phyloP scores from a whole-genome alignment of 2,329 filamentous ascomycete genomes.

The Botrytis hyacinthi region DNA sequence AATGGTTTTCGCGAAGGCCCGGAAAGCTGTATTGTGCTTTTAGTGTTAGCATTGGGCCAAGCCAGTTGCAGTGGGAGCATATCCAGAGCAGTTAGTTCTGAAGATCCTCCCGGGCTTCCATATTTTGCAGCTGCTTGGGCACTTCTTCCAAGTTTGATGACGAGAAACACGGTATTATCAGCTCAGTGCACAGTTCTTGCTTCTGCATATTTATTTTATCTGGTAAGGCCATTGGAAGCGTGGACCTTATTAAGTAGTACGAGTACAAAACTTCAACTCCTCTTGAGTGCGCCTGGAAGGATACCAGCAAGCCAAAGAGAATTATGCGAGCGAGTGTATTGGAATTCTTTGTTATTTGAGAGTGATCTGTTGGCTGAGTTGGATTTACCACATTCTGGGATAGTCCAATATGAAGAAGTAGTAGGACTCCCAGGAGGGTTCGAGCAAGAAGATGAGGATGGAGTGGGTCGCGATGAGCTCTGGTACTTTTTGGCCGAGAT shows the following conservation, averaged over 20 bases:
- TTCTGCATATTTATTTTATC: slow-evolving; percentile 78
- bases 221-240: slow-evolving; percentile 77
- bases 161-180: slow-evolving; percentile 72
- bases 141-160: slow-evolving; percentile 75
- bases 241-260: slow-evolving; percentile 79
- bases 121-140: slow-evolving; percentile 82
- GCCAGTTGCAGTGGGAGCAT: slow-evolving; percentile 75
- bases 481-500: slow-evolving; percentile 89
- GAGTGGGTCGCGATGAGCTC: slow-evolving; percentile 69
- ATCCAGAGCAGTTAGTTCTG: slow-evolving; percentile 64
- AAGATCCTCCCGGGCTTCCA: slow-evolving; percentile 71
- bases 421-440: slow-evolving; percentile 78
- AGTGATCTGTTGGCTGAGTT: slow-evolving; percentile 77
- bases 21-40: slow-evolving; percentile 77
- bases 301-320: slow-evolving; percentile 70
- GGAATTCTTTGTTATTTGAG: slow-evolving; percentile 79
- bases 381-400: slow-evolving; percentile 78
- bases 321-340: slow-evolving; percentile 75
- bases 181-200: slow-evolving; percentile 79
- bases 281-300: slow-evolving; percentile 70
- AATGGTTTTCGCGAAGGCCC: slow-evolving; percentile 75
- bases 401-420: slow-evolving; percentile 77
- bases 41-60: slow-evolving; percentile 75
- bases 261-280: slow-evolving; percentile 76
- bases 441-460: slow-evolving; percentile 63